Evolutionary conservation across 106 monocot species (phyloP).

Genomic region (Dioscorea zingiberensis): DNA sequence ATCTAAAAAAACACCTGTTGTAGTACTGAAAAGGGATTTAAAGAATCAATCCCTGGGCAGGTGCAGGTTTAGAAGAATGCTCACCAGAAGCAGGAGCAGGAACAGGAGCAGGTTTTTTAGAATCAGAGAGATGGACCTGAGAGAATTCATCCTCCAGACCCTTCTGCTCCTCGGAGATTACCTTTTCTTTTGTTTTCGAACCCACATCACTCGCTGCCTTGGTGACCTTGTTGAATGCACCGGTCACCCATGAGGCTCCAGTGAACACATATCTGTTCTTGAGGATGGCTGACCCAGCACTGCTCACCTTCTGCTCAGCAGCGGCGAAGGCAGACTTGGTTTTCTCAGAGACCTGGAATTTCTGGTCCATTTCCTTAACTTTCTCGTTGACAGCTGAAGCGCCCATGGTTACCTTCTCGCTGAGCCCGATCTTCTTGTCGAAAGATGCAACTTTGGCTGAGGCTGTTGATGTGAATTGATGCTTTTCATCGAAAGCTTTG

Average conservation of each 20-base stretch:
- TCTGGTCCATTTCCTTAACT: slow-evolving; percentile 86
- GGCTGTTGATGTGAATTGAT: slow-evolving; percentile 79
- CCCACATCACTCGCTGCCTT: slow-evolving; percentile 59
- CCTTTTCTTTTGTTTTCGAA: slow-evolving; percentile 61
- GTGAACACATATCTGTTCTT: slow-evolving; percentile 77
- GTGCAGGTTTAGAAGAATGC: slow-evolving; percentile 35
- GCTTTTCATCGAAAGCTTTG: slow-evolving; percentile 82
- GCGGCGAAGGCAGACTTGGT: slow-evolving; percentile 60
- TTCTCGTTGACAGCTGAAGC: slow-evolving; percentile 69
- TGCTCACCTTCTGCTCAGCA: slow-evolving; percentile 84
- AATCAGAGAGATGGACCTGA: slow-evolving; percentile 23
- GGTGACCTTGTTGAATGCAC: slow-evolving; percentile 59
- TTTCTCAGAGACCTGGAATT: slow-evolving; percentile 85
- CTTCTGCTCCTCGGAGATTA: slow-evolving; percentile 27
- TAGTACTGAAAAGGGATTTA: slow-evolving; percentile 3
- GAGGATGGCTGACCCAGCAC: slow-evolving; percentile 72
- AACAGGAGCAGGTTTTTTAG: slow-evolving; percentile 8
- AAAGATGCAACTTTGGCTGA: slow-evolving; percentile 59
- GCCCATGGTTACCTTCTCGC: slow-evolving; percentile 64
- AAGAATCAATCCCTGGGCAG: slow-evolving; percentile 46
- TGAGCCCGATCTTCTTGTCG: slow-evolving; percentile 69
- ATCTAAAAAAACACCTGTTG: no score
- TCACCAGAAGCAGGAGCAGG: slow-evolving; percentile 15
- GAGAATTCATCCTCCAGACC: slow-evolving; percentile 18
- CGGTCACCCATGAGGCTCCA: slow-evolving; percentile 70